Percentiles rank a stretch among this genome's conserved stretches.
phyloP scores from a whole-genome alignment of 768 basidiomycete species.

The Boletus tomentosulus region DNA sequence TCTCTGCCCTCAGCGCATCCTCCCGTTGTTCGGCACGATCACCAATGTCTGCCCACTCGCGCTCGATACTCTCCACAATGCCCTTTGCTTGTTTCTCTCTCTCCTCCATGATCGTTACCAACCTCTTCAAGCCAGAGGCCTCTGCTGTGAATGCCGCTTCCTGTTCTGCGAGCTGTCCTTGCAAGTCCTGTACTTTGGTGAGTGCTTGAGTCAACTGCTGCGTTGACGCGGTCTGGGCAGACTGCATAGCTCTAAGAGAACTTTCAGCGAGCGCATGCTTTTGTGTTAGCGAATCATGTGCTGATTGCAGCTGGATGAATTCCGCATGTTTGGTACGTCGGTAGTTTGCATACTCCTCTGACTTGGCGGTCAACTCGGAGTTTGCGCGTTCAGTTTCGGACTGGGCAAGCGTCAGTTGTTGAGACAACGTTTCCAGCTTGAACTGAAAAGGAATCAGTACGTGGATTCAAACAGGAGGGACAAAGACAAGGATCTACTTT shows the following conservation, averaged over 20 bases:
- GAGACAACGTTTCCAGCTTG: constrained; percentile 77
- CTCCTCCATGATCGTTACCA: constrained; percentile 83
- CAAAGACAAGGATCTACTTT: constrained; percentile 43
- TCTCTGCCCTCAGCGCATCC: constrained; percentile 60
- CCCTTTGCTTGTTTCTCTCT: constrained; percentile 81
- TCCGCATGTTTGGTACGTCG: constrained; percentile 79
- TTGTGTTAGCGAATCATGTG: constrained; percentile 69
- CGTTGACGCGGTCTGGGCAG: constrained; percentile 63
- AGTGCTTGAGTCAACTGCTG: constrained; percentile 77
- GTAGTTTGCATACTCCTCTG: constrained; percentile 81
- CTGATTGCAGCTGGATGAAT: constrained; percentile 67
- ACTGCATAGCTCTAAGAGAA: constrained; percentile 69
- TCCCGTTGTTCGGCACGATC: constrained; percentile 68
- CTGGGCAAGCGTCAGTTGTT: constrained; percentile 76
- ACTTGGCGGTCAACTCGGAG: constrained; percentile 63
- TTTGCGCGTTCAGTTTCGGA: constrained; percentile 71
- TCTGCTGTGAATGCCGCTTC: constrained; percentile 81
- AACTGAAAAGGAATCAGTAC: constrained; percentile 45
- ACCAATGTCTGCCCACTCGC: constrained; percentile 73
- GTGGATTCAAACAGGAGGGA: background rate
- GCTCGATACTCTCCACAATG: constrained; percentile 78
- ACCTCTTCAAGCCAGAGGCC: constrained; percentile 63
- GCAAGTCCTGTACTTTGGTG: constrained; percentile 68
- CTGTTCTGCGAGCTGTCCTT: constrained; percentile 76
- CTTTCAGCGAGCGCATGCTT: constrained; percentile 62